Percentiles rank a stretch among this genome's conserved stretches.
Conservation (phyloP, 192 early-diverging fungal species). For the Cladochytrium replicatum region DNA sequence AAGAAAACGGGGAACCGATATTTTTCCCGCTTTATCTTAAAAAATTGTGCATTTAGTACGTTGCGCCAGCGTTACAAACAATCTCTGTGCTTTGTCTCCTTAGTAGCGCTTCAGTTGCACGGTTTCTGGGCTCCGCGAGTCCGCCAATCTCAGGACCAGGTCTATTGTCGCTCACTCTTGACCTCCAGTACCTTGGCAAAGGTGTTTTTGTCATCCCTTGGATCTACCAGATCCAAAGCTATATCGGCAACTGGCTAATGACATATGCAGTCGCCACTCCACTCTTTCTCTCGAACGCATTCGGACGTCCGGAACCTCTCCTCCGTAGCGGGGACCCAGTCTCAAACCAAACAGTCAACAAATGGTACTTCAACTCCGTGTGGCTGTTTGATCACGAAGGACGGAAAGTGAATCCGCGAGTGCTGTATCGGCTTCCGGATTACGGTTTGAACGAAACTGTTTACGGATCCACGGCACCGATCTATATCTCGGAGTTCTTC, state of each 20-base stretch:
- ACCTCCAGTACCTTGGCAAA: constrained; percentile 4
- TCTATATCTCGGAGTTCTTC: constrained; percentile 15
- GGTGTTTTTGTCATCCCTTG: constrained; percentile 7
- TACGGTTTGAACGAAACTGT: constrained; percentile 2
- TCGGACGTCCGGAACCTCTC: background rate
- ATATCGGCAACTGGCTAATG: no score
- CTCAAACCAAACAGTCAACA: constrained; percentile 2
- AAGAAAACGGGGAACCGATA: no score
- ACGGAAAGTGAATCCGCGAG: no score
- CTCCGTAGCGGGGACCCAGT: background rate
- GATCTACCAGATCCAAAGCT: background rate
- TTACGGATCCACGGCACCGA: constrained; percentile 8
- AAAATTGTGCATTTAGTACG: no score
- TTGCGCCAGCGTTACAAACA: constrained; percentile 13
- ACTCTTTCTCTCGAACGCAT: background rate
- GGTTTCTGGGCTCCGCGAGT: no score
- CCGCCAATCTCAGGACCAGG: no score
- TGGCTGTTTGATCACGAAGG: background rate
- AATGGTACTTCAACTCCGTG: background rate
- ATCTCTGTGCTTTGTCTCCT: constrained; percentile 23
- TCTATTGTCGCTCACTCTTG: constrained; percentile 2
- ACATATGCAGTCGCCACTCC: no score
- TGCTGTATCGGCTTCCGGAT: no score
- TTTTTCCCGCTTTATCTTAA: no score
- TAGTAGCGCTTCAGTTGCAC: no score